These are phyloP conservation scores for Rhodotorula mucilaginosa DNA, from an alignment of 1,284 basidiomycete genomes.

Conservation along the genomic window DNA sequence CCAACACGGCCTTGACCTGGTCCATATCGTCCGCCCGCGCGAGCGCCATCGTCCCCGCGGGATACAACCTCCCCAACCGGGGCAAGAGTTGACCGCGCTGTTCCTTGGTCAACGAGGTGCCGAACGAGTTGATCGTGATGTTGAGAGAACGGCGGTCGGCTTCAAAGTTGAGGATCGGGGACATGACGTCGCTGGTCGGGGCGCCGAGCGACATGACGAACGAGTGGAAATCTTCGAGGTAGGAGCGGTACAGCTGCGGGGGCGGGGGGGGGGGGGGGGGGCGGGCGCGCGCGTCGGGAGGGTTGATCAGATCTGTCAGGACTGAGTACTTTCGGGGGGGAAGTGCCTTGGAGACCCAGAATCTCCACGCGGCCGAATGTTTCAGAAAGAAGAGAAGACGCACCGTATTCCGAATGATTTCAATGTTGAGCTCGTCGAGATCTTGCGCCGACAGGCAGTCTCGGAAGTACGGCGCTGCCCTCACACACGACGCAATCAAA, in stretches of 20 bases:
- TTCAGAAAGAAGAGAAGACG: not conserved
- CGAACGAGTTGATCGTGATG: slow-evolving; percentile 99
- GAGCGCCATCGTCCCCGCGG: slow-evolving; percentile 90
- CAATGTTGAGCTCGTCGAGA: slow-evolving; percentile 98
- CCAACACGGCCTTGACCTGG: slow-evolving; percentile 83
- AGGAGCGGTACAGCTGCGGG: slow-evolving; percentile 95
- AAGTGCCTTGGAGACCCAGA: no score
- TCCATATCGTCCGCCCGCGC: slow-evolving; percentile 95
- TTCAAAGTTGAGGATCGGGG: slow-evolving; percentile 86
- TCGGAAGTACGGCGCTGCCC: slow-evolving; percentile 89
- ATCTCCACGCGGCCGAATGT: no score
- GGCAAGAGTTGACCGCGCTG: slow-evolving; percentile 95
- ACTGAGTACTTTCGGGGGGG: no score
- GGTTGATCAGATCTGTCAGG: not conserved
- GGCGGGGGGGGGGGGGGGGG: no score
- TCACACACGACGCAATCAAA: not conserved
- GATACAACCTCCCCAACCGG: slow-evolving; percentile 86
- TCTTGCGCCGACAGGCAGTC: slow-evolving; percentile 93
- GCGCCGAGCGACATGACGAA: slow-evolving; percentile 77
- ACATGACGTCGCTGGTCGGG: slow-evolving; percentile 87
- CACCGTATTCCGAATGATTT: slow-evolving; percentile 93
- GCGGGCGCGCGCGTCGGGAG: no score
- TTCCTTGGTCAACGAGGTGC: slow-evolving; percentile 91
- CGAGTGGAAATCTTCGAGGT: slow-evolving; percentile 93
- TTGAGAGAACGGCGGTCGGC: slow-evolving; percentile 95